phyloP scores from a whole-genome alignment of 148 eudicot species.

The Camellia sinensis region DNA sequence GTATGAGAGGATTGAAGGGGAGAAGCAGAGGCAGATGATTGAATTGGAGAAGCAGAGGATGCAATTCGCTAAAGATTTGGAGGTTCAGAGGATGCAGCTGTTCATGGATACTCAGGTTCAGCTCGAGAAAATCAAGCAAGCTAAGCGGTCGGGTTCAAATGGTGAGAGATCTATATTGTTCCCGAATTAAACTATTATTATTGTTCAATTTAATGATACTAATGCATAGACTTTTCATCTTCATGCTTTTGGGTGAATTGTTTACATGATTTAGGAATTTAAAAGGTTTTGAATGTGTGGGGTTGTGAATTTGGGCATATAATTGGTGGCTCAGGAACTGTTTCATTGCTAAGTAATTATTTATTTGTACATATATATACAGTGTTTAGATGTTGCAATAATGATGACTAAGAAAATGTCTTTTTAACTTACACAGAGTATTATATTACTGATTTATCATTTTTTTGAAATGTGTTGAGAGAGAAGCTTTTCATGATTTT shows the following conservation, averaged over 20 bases:
- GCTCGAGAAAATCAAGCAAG: constrained; percentile 63
- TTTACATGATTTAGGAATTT: not conserved
- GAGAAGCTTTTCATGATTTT: not conserved
- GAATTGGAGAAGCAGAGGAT: constrained; percentile 81
- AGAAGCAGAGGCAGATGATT: constrained; percentile 68
- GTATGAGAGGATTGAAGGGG: constrained; percentile 60
- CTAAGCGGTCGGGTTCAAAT: constrained; percentile 49
- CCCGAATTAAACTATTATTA: not conserved
- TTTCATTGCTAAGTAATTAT: not conserved
- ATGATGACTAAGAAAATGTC: not conserved
- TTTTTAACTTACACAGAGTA: not conserved
- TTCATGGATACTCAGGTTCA: constrained; percentile 78
- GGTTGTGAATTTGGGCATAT: too few relatives aligned
- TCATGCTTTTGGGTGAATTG: not conserved
- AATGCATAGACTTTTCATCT: not conserved
- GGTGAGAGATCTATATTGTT: constrained; percentile 35
- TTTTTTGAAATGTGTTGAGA: too few relatives aligned
- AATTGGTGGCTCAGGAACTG: not conserved
- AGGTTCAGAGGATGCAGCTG: constrained; percentile 81
- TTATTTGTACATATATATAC: too few relatives aligned
- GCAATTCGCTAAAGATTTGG: constrained; percentile 77
- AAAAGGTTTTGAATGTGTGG: not conserved
- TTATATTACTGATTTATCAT: not conserved
- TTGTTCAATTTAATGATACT: not conserved
- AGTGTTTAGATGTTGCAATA: not conserved